Evolutionary conservation across 441 rosid species (phyloP).

Genomic region (Euphorbia schlechtendalii): DNA sequence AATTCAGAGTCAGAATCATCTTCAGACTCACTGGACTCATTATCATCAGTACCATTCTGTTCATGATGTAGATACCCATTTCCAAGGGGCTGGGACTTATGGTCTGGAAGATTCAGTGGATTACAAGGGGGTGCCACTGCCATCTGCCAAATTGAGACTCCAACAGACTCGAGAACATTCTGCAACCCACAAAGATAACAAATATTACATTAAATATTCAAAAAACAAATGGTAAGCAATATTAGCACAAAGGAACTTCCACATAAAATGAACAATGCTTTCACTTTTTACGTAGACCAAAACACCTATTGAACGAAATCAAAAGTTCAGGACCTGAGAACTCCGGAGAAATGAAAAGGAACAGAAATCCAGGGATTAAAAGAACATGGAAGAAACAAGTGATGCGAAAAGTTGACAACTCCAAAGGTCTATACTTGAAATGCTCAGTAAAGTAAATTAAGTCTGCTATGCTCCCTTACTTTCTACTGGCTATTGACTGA

Average conservation of each 20-base stretch:
- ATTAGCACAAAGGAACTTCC: background rate
- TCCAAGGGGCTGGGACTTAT: constrained; percentile 29
- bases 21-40: constrained; percentile 48
- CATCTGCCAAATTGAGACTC: constrained; percentile 92
- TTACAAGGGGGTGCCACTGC: constrained; percentile 47
- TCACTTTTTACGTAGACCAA: background rate
- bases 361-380: background rate
- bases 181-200: constrained; percentile 28
- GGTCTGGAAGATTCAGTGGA: constrained; percentile 23
- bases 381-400: too few relatives aligned
- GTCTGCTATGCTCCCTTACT: background rate
- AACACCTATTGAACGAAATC: background rate
- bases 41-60: constrained; percentile 30
- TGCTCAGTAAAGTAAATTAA: background rate
- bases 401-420: too few relatives aligned
- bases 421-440: too few relatives aligned
- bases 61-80: constrained; percentile 44
- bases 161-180: constrained; percentile 70
- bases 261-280: background rate
- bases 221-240: background rate
- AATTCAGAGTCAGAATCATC: constrained; percentile 48
- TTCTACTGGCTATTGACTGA: background rate
- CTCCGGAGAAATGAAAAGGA: background rate
- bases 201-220: background rate
- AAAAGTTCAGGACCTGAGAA: too few relatives aligned